Base-by-base conservation (phyloP, 768 basidiomycete genomes). In the Chalciporus chontae region DNA sequence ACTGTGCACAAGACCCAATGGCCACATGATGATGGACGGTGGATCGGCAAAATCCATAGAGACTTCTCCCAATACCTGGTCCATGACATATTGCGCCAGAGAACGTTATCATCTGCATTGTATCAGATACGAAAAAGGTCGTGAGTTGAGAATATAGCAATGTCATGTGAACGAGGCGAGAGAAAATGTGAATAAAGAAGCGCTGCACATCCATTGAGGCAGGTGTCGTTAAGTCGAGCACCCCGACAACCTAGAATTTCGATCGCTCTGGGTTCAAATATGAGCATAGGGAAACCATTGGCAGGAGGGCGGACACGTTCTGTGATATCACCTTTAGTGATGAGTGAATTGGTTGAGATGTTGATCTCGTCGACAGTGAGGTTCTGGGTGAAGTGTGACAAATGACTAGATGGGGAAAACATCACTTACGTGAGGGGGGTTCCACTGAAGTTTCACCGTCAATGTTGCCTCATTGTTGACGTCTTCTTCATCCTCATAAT, bases 1-100 rank as follows among this genome's bases (percentile, higher is more conserved):
- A 21, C 21, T 21, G 21, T 21, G 21, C 21, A 21, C 21, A 21
- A 21, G 21, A 21, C 21, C 21, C 21, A 21, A 21, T 21, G 21
- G 21, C 21, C 21, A 21, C 21, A 21, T 21, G 21, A 21, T 21
- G 21, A 21, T 21, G 21, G 21, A 21, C 21, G 21, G 21, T 21
- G 21, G 21, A 21, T 21, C 21, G 21, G 21, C 21, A 21, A 21
- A 21, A 21, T 65, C 71, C 72, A 76, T 0, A 63, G 8, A 0
- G 45, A 3, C 40, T 66, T 68, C 2, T 29, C 18, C 72, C 71
- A 74, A 41, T 60, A 75, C 5, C 40, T 18, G 0, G 58, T 59
- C 1, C 37, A 34, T 0, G 26, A 18, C 0, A 43, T 52, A 3
- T 45, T 43, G 0, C 47, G 18, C 71, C 71, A 74, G 0, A 74